Evolutionary conservation across 2,329 filamentous ascomycete genomes (phyloP), one percentile per base, ranked within the genome.

Genomic region (Trichoderma afroharzianum): DNA sequence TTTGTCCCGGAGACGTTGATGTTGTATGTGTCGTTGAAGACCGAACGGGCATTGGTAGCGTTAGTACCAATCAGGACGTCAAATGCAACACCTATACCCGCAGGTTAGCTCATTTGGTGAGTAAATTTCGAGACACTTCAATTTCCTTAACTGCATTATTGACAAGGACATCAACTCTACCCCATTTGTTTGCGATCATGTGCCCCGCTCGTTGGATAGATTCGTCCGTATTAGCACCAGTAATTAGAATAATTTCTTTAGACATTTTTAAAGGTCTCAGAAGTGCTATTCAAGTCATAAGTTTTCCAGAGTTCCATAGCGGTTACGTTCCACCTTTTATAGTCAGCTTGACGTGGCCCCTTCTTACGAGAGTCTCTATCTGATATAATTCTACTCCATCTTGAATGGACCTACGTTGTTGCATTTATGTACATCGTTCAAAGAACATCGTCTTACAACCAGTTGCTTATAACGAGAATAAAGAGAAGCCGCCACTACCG

Each of bases 371-470:
- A 43, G 39, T 43, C 39, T 50, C 43, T n/a, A n/a, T 50, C 15
- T 11, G 7, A 43, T n/a, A 43, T 2, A 11, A 12, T 21, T 50
- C 43, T n/a, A 6, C 43, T 50, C 43, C n/a, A 50, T 50, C 39
- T 43, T 9, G 7, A 43, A 50, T 50, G 43, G 9, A 12, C 43
- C n/a, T 50, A 50, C 7, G 43, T 21, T 50, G 15, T 21, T 21
- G n/a, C 43, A 50, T 50, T 18, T 50, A 5, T 50, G 43, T 1
- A 21, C n/a, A 50, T 11, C 43, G n/a, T 12, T n/a, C 43, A 47
- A n/a, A n/a, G 18, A 11, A 3, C 21, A 47, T 3, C 0, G 0
- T 2, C 4, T 3, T n/a, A 47, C n/a, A 21, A 12, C 2, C n/a
- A 47, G n/a, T 43, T 43, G 15, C 39, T 43, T 8, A n/a, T 43